These are phyloP conservation scores for Populus deltoides DNA, from an alignment of 345 rosid genomes.

Conservation along the genomic window DNA sequence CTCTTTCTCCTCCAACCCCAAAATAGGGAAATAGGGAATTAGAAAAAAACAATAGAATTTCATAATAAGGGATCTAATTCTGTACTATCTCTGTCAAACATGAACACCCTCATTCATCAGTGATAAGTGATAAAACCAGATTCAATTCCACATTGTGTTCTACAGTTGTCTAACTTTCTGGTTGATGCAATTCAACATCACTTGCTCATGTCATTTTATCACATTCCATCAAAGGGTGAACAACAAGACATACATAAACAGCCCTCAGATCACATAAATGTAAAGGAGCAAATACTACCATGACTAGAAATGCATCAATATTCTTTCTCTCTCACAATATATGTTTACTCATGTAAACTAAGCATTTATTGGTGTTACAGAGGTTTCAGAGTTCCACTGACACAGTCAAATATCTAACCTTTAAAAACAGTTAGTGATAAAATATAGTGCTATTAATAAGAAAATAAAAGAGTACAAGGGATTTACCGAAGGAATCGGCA, in stretches of 20 bases:
- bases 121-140: background rate
- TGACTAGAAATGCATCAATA: too few relatives aligned
- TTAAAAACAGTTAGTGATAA: background rate
- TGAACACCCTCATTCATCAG: background rate
- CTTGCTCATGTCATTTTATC: background rate
- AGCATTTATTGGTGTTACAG: too few relatives aligned
- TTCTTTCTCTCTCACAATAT: too few relatives aligned
- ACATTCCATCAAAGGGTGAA: background rate
- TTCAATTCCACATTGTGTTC: background rate
- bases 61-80: background rate
- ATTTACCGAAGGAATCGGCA: conserved; percentile 32
- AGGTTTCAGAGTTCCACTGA: too few relatives aligned
- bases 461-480: background rate
- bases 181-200: background rate
- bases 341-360: too few relatives aligned
- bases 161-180: background rate
- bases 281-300: background rate
- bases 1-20: background rate
- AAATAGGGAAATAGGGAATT: background rate
- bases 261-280: too few relatives aligned
- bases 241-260: background rate
- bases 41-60: too few relatives aligned
- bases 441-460: conserved; percentile 6
- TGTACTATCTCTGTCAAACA: background rate
- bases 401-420: background rate